Base-by-base conservation (phyloP, 1,139 yeast species). In the Saccharomycopsis phalli region DNA sequence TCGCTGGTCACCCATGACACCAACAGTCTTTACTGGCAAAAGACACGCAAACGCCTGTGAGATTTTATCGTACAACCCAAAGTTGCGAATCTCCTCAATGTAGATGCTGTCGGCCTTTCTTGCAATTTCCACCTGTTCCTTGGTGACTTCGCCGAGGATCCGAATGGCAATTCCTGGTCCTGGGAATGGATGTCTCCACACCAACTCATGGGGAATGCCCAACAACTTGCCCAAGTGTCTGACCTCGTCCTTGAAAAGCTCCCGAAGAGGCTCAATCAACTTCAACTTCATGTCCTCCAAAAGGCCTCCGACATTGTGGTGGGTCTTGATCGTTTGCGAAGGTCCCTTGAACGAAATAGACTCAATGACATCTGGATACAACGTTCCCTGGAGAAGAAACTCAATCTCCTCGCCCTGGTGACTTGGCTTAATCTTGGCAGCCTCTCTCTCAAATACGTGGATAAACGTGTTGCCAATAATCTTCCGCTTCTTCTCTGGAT, bases 101-200 rank as follows among this genome's bases (percentile, higher is more conserved):
- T 84, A 91, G 55, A 91, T 91, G 62, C 70, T 72, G 61, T 91
- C 99, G 47, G 99, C 98, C 61, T 87, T 91, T 67, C 97, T 83
- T 40, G 98, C 98, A 61, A 91, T 91, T 57, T 76, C 87, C 46
- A 91, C 91, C 68, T 91, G 98, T 50, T 71, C 79, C 53, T 77
- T 81, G 48, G 95, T 84, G 50, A 91, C 96, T 67, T 88, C 97
- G 53, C 99, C 99, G 45, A 91, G 71, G 45, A 91, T 94, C 68
- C 99, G 81, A 61, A 91, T 93, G 53, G 97, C 98, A 59, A 91
- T 83, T 69, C 99, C 99, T 61, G 99, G 99, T 60, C 99, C 99
- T 57, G 99, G 99, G 95, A 91, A 91, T 46, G 99, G 99, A 61
- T 91, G 99, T 74, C 99, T 84, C 97, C 98, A 88, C 52, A 91